A percentile compares a stretch with the other conserved stretches of the same genome.
Evolutionary conservation across 371 early-diverging fungal genomes (phyloP).

Genomic region (Syncephalis fuscata): DNA sequence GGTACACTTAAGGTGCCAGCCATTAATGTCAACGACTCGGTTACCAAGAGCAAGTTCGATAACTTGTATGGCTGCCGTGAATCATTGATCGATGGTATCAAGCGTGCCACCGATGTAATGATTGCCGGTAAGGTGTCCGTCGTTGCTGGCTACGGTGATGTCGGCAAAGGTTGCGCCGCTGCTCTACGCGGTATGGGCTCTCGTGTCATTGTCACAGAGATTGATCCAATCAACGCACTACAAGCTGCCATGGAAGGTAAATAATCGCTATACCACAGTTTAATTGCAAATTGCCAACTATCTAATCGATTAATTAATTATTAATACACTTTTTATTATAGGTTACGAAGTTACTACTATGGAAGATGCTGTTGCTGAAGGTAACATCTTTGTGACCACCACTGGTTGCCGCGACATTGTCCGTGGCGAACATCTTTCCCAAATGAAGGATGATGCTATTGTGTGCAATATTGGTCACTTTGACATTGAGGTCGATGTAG

Average conservation of each 20-base stretch:
- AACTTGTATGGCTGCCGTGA: slow-evolving; percentile 99
- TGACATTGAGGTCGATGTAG: slow-evolving; percentile 97
- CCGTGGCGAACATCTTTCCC: slow-evolving; percentile 72
- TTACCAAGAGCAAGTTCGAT: slow-evolving; percentile 99
- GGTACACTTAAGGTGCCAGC: slow-evolving; percentile 92
- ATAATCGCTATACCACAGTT: slow-evolving; percentile 1
- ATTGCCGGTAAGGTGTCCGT: slow-evolving; percentile 98
- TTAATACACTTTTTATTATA: not conserved
- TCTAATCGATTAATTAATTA: not conserved
- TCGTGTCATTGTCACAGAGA: slow-evolving; percentile 93
- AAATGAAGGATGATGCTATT: slow-evolving; percentile 97
- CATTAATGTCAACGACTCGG: slow-evolving; percentile 99
- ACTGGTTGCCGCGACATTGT: slow-evolving; percentile 99
- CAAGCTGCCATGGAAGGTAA: slow-evolving; percentile 95
- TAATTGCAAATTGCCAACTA: not conserved
- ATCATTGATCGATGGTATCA: slow-evolving; percentile 98
- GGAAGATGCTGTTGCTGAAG: slow-evolving; percentile 85
- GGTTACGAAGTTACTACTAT: slow-evolving; percentile 96
- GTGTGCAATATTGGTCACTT: slow-evolving; percentile 99
- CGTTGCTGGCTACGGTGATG: slow-evolving; percentile 99
- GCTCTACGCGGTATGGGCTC: slow-evolving; percentile 98
- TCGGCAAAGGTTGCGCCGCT: slow-evolving; percentile 98
- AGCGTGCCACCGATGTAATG: slow-evolving; percentile 99
- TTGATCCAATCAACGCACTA: slow-evolving; percentile 98
- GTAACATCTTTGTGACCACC: slow-evolving; percentile 96